Evolutionary conservation across 352 stramenopile species (phyloP), one percentile per base, ranked within the genome.

Genomic region (Phytopythium kandeliae): DNA sequence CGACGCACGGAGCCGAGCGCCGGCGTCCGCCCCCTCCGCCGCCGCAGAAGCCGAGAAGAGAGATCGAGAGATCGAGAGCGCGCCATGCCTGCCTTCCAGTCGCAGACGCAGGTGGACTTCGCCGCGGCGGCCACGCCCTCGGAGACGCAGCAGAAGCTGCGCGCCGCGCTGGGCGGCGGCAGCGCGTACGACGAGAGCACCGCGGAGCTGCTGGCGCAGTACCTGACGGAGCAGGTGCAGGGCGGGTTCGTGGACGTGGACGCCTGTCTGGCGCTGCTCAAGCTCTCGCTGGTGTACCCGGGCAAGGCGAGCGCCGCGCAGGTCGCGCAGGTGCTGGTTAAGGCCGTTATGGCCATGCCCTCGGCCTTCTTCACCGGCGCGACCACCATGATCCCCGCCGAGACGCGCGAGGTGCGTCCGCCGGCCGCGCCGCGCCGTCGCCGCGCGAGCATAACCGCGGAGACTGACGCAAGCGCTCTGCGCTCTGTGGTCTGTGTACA

Each of bases 261-360:
- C 64, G 79, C 84, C 50, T 69, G 85, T 58, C 62, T 94, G 55
- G 78, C 77, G 58, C 72, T 94, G 54, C 68, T 94, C 52, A 90
- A 89, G 67, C 68, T 94, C 46, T 94, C 90, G 68, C 60, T 85
- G 42, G 57, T 94, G 25, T 89, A 89, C 66, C 79, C 81, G 28
- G 59, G 55, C 38, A 63, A 68, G 41, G 44, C 59, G 11, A 80
- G 87, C n/a, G 70, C 69, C 34, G 65, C 74, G 48, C 74, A 85
- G 26, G 78, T 88, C 36, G 63, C 69, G 40, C 82, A 74, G 50
- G 69, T 92, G 43, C 64, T 93, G 28, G 56, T 82, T 48, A 93
- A 93, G 71, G 74, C 69, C 26, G 49, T 93, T 40, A 84, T 72
- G 67, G 47, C 65, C 21, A 57, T 83, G 16, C 83, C 81, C 31